These are phyloP conservation scores for Dothistroma septosporum DNA, from an alignment of 2,329 filamentous ascomycete genomes.

Conservation along the genomic window DNA sequence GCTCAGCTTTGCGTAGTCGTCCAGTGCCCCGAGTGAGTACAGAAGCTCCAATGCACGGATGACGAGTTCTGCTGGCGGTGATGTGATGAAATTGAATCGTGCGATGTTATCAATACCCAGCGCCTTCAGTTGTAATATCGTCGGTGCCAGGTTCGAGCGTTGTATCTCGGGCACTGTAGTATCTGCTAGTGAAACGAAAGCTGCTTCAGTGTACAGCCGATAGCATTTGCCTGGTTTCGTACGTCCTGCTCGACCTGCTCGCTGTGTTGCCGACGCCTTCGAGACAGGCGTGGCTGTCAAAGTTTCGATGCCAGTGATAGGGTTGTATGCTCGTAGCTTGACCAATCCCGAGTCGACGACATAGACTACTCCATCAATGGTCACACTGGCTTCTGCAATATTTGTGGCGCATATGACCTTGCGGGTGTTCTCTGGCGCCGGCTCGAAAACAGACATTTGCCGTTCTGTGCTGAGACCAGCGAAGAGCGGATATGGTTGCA, in stretches of 20 bases:
- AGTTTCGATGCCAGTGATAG: conserved; percentile 79
- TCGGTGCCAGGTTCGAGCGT: conserved; percentile 81
- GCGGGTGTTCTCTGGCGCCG: conserved; percentile 71
- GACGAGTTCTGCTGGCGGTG: conserved; percentile 80
- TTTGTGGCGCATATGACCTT: conserved; percentile 95
- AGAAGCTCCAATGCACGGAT: conserved; percentile 82
- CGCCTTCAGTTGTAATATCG: conserved; percentile 87
- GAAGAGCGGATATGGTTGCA: conserved; percentile 77
- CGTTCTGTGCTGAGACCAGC: conserved; percentile 85
- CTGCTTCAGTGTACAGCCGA: conserved; percentile 77
- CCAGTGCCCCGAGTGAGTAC: conserved; percentile 79
- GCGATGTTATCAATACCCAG: conserved; percentile 92
- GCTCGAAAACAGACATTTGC: conserved; percentile 92
- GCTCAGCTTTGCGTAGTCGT: conserved; percentile 86
- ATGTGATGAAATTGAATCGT: conserved; percentile 81
- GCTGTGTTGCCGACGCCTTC: conserved; percentile 86
- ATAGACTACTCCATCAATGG: conserved; percentile 85
- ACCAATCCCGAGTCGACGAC: conserved; percentile 90
- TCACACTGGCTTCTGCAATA: conserved; percentile 93
- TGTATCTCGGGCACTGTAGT: conserved; percentile 86
- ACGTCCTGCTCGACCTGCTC: conserved; percentile 83
- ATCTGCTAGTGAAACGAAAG: conserved; percentile 62
- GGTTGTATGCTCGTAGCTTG: conserved; percentile 82
- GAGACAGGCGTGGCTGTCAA: conserved; percentile 78
- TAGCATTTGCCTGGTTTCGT: conserved; percentile 92